A percentile compares a stretch with the other conserved stretches of the same genome.
Evolutionary conservation across 192 early-diverging fungal genomes (phyloP).

Genomic region (Backusella macrospora): DNA sequence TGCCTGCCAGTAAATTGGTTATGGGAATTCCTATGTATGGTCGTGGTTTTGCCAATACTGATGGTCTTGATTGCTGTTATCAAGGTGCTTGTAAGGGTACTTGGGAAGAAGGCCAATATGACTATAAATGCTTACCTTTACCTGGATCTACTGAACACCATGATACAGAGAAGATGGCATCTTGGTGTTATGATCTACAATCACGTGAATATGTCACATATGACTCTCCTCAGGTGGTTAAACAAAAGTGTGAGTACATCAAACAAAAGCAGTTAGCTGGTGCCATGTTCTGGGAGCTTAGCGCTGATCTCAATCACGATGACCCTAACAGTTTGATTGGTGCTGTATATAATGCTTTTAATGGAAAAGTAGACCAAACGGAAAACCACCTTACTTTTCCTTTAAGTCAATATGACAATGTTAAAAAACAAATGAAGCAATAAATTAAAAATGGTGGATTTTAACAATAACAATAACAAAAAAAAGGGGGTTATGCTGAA

Average conservation of each 20-base stretch:
- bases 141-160: constrained; percentile 68
- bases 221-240: constrained; percentile 70
- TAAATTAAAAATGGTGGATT: not conserved
- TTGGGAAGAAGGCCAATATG: constrained; percentile 90
- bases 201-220: constrained; percentile 80
- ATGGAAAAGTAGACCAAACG: constrained; percentile 34
- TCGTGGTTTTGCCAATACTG: constrained; percentile 87
- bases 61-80: constrained; percentile 64
- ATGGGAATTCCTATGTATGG: constrained; percentile 93
- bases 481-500: not conserved
- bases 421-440: constrained; percentile 20
- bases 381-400: constrained; percentile 52
- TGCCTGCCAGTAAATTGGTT: constrained; percentile 82
- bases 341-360: constrained; percentile 33
- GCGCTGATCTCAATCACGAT: constrained; percentile 46
- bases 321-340: constrained; percentile 47
- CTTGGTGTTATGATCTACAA: constrained; percentile 74
- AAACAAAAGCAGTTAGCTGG: constrained; percentile 61
- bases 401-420: constrained; percentile 52
- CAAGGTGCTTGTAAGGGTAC: constrained; percentile 72
- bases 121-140: constrained; percentile 80
- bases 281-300: constrained; percentile 83
- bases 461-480: not conserved
- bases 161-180: constrained; percentile 75
- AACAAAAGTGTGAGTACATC: constrained; percentile 69